phyloP scores from a whole-genome alignment of 2,329 filamentous ascomycete species.

The Aspergillus ochraceus region DNA sequence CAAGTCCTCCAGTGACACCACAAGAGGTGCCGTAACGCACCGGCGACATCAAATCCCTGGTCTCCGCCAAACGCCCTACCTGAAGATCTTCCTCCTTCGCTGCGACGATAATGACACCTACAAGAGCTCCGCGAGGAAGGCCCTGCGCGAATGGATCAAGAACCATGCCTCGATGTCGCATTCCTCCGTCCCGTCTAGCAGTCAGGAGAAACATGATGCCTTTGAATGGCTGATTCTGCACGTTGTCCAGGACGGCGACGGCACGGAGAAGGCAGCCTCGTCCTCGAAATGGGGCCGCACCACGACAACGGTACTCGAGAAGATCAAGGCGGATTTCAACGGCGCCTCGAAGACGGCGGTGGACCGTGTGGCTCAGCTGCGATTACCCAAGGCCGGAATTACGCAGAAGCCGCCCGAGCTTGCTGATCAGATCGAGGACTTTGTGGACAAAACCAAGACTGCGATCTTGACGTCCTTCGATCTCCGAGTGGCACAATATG shows the following conservation, averaged over 20 bases:
- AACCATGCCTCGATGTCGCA: conserved; percentile 63
- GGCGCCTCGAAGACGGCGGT: conserved; percentile 68
- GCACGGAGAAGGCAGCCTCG: conserved; percentile 64
- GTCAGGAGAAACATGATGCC: conserved; percentile 90
- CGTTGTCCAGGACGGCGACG: conserved; percentile 77
- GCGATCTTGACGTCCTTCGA: conserved; percentile 89
- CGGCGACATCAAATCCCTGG: conserved; percentile 94
- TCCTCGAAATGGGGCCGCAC: conserved; percentile 75
- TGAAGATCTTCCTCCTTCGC: conserved; percentile 84
- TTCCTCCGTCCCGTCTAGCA: conserved; percentile 50
- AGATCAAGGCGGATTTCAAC: conserved; percentile 88
- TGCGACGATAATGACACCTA: conserved; percentile 97
- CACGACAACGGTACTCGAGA: conserved; percentile 82
- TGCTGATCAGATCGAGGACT: conserved; percentile 77
- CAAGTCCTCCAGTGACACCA: conserved; percentile 38
- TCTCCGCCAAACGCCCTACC: conserved; percentile 85
- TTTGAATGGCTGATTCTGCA: conserved; percentile 95
- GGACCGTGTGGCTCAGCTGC: conserved; percentile 82
- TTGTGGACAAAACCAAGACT: conserved; percentile 82
- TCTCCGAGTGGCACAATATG: conserved; percentile 85
- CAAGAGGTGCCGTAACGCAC: conserved; percentile 37
- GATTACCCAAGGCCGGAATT: conserved; percentile 59
- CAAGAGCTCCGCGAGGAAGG: conserved; percentile 73
- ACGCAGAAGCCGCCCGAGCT: conserved; percentile 72
- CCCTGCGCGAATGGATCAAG: conserved; percentile 90